Evolutionary conservation across 768 basidiomycete genomes (phyloP), one percentile per base, ranked within the genome.

Genomic region (Lyophyllum atratum): DNA sequence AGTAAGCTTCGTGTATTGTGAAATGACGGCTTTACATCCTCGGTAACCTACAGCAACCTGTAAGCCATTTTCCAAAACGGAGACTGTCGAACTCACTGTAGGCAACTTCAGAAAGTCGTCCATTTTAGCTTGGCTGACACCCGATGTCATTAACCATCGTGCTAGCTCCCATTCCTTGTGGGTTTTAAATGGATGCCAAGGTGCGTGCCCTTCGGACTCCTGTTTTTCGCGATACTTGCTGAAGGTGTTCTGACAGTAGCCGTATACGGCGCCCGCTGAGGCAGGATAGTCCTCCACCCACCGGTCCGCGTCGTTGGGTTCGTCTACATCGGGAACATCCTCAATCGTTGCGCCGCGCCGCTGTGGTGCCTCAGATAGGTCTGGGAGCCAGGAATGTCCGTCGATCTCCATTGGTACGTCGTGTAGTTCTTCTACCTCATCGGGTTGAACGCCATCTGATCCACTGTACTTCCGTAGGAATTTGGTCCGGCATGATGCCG

Each of bases 1-100:
- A 62, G 26, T 5, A 62, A 53, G 17, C 50, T 44, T 11, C 54
- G 42, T 14, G 42, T 51, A 40, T 65, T 67, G 28, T 56, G 52
- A 39, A 60, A 67, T 17, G 52, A 15, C 6, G 54, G 59, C 1
- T 24, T 7, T 12, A 28, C 28, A 24, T 33, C 42, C 1, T 55
- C 46, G 4, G 15, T 12, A n/a, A 49, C 49, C 48, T 49, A 28
- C n/a, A 5, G 12, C 14, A 25, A n/a, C n/a, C 26, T 4, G 5
- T 17, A 19, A 29, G 31, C 14, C 19, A 3, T 53, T 53, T 28
- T 10, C 7, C 22, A n/a, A 31, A 33, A 37, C 14, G 3, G 3
- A 1, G 40, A 43, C 21, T 54, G 15, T 28, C 1, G 24, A 15
- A 46, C 55, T 56, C 21, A 50, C 49, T 21, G 14, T 40, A 7